phyloP scores from a whole-genome alignment of 2,329 filamentous ascomycete genomes.

The Penicillium sp. region DNA sequence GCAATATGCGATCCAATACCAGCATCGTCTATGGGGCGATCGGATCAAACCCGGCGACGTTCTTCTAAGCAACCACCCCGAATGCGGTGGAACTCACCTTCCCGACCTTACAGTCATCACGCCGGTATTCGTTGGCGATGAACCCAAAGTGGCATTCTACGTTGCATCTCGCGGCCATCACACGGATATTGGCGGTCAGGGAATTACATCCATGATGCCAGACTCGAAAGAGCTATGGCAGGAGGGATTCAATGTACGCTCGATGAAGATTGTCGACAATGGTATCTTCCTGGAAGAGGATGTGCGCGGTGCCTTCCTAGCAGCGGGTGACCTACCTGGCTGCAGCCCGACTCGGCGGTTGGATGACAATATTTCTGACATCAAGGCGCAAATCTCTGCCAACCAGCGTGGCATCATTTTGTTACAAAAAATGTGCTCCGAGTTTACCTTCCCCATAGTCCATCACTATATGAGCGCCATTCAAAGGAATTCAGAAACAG shows the following conservation, averaged over 20 bases:
- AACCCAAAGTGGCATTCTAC: neutral
- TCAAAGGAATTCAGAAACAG: conserved; percentile 6
- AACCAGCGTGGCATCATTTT: conserved; percentile 46
- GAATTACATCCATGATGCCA: conserved; percentile 39
- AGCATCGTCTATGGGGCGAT: conserved; percentile 70
- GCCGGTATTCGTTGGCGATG: conserved; percentile 69
- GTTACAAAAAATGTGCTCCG: conserved; percentile 38
- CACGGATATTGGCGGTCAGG: conserved; percentile 67
- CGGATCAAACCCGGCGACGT: conserved; percentile 76
- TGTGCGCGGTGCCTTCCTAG: neutral
- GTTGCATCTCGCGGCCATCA: conserved; percentile 75
- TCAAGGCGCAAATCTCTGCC: conserved; percentile 49
- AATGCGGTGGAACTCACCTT: conserved; percentile 77
- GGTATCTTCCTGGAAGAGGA: conserved; percentile 38
- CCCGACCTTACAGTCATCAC: conserved; percentile 77
- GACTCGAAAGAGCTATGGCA: conserved; percentile 40
- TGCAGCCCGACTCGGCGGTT: conserved; percentile 72
- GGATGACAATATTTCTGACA: conserved; percentile 47
- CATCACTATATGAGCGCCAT: conserved; percentile 15
- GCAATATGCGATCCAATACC: conserved; percentile 74
- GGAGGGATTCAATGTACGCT: conserved; percentile 41
- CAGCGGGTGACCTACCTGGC: conserved; percentile 60
- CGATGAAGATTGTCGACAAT: conserved; percentile 33
- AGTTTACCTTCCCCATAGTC: conserved; percentile 56
- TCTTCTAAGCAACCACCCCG: conserved; percentile 65